A percentile compares a stretch with the other conserved stretches of the same genome.
Conservation (phyloP, 208 protist genomes). For the Trypanosoma congolense region DNA sequence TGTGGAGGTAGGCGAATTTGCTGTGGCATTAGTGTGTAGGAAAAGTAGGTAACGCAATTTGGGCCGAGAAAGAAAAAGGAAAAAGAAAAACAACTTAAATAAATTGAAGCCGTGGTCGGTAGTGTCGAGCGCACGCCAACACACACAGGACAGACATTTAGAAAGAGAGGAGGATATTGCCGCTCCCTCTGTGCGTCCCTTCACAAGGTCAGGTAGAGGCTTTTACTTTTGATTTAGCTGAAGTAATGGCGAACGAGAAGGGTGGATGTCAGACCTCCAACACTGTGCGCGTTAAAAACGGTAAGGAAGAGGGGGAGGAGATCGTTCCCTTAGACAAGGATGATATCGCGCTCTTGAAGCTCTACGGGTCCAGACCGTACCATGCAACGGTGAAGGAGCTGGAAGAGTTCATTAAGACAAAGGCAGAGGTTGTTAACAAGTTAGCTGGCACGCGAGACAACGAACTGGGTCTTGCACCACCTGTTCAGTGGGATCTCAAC, state of each 20-base stretch:
- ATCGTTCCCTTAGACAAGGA: constrained; percentile 96
- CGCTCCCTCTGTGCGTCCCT: background rate
- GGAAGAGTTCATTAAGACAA: constrained; percentile 96
- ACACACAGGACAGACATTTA: too few species aligned
- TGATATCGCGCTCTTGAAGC: constrained; percentile 98
- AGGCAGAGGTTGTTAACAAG: constrained; percentile 95
- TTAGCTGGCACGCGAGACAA: constrained; percentile 97
- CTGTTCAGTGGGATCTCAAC: constrained; percentile 98
- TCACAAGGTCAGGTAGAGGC: background rate
- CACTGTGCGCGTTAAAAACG: constrained; percentile 61
- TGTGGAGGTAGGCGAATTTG: too few species aligned
- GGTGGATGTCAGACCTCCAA: constrained; percentile 83
- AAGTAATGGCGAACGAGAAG: constrained; percentile 78
- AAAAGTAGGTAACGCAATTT: too few species aligned
- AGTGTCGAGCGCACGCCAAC: too few species aligned
- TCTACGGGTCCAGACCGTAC: constrained; percentile 97
- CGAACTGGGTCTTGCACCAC: constrained; percentile 98
- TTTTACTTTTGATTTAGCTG: background rate
- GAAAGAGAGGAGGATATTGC: too few species aligned
- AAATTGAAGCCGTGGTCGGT: too few species aligned
- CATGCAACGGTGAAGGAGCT: constrained; percentile 94
- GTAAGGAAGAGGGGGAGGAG: constrained; percentile 82
- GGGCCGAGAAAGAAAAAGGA: too few species aligned
- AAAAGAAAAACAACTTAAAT: too few species aligned
- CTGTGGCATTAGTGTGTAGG: too few species aligned